Conservation (phyloP, 2,329 filamentous ascomycete species). For the Septoria linicola region DNA sequence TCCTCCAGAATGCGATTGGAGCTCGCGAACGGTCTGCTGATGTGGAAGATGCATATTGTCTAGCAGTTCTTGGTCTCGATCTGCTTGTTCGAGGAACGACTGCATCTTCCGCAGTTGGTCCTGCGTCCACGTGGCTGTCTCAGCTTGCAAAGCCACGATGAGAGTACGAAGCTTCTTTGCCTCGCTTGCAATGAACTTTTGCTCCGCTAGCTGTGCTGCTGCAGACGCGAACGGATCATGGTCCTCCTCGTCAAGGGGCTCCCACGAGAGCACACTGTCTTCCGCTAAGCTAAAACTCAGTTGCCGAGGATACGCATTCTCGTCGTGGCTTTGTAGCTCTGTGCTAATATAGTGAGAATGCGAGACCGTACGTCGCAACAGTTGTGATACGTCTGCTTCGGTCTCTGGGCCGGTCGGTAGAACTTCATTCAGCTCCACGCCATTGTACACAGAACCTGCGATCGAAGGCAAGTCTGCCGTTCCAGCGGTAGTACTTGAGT, state of each 20-base stretch:
- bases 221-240: conserved; percentile 24
- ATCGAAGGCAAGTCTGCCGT: conserved; percentile 47
- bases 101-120: conserved; percentile 58
- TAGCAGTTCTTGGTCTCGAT: conserved; percentile 63
- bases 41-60: conserved; percentile 67
- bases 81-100: conserved; percentile 56
- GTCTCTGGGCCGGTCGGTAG: conserved; percentile 52
- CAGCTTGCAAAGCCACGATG: conserved; percentile 43
- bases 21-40: conserved; percentile 66
- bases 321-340: conserved; percentile 33
- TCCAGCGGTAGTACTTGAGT: conserved; percentile 7
- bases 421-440: conserved; percentile 58
- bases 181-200: conserved; percentile 50
- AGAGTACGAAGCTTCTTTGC: conserved; percentile 56
- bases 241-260: conserved; percentile 38
- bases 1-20: conserved; percentile 67
- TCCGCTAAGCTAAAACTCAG: conserved; percentile 75
- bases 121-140: conserved; percentile 59
- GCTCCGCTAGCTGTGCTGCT: conserved; percentile 29
- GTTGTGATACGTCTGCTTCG: conserved; percentile 46
- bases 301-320: conserved; percentile 67
- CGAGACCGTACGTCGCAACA: conserved; percentile 58
- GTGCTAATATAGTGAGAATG: conserved; percentile 45
- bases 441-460: conserved; percentile 59
- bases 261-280: conserved; percentile 70